Evolutionary conservation across 352 stramenopile genomes (phyloP).

Genomic region (Globisporangium emineosum): DNA sequence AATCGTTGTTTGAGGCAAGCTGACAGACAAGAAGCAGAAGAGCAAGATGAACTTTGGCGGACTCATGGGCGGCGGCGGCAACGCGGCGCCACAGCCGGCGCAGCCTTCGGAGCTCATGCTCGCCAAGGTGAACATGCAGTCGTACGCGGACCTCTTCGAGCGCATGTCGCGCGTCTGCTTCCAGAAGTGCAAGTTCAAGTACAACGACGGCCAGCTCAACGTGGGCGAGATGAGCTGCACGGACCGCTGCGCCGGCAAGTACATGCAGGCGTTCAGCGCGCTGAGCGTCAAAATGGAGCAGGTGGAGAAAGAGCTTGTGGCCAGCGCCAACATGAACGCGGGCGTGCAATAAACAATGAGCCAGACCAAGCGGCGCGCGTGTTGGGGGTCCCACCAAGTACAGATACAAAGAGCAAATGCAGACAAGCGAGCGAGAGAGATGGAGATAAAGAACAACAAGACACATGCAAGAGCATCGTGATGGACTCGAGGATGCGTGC

Average conservation of each 20-base stretch:
- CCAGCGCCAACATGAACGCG: constrained; percentile 49
- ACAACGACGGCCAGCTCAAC: constrained; percentile 95
- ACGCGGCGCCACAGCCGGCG: constrained; percentile 42
- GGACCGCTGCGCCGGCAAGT: constrained; percentile 97
- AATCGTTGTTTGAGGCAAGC: background rate
- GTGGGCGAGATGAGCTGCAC: constrained; percentile 98
- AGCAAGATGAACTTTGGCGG: constrained; percentile 73
- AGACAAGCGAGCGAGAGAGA: background rate
- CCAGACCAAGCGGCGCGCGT: background rate
- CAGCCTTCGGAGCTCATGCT: constrained; percentile 84
- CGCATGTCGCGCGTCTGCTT: constrained; percentile 90
- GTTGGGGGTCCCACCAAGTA: background rate
- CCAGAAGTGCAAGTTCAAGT: constrained; percentile 95
- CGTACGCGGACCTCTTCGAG: constrained; percentile 89
- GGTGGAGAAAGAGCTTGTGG: constrained; percentile 92
- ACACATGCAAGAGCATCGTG: background rate
- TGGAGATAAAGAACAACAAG: constrained; percentile 2
- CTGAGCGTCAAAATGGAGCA: constrained; percentile 94
- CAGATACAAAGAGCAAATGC: background rate
- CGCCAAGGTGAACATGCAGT: constrained; percentile 91
- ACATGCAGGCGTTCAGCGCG: constrained; percentile 95
- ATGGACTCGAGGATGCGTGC: no score
- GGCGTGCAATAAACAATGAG: constrained; percentile 27
- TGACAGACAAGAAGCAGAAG: background rate
- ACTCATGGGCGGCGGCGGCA: constrained; percentile 57